Evolutionary conservation across 352 stramenopile species (phyloP).

Genomic region (Phytophthora macrochlamydospora): DNA sequence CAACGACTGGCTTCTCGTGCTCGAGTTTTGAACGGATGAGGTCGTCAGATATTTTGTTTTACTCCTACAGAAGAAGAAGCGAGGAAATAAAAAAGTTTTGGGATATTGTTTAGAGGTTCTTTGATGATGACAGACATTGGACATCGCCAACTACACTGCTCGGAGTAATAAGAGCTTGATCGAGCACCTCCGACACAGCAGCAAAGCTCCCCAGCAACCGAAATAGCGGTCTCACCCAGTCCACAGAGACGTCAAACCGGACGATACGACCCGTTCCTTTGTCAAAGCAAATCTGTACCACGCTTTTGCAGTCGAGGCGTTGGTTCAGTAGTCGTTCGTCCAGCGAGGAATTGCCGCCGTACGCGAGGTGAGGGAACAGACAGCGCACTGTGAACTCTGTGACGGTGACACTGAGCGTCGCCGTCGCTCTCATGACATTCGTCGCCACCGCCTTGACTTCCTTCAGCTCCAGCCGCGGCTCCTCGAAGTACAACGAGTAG

Average conservation of each 20-base stretch:
- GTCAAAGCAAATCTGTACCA: conserved; percentile 14
- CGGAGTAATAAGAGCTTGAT: conserved; percentile 1
- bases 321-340: conserved; percentile 10
- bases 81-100: no score
- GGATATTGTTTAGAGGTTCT: no score
- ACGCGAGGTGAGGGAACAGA: conserved; percentile 16
- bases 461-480: conserved; percentile 14
- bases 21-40: no score
- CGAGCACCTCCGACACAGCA: conserved; percentile 1
- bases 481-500: conserved; percentile 20
- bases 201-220: conserved; percentile 1
- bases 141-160: neutral
- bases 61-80: no score
- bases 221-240: conserved; percentile 7
- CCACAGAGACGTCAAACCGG: conserved; percentile 7
- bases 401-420: conserved; percentile 6
- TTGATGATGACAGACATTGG: no score
- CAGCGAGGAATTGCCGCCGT: neutral
- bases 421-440: conserved; percentile 2
- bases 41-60: no score
- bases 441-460: conserved; percentile 4
- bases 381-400: conserved; percentile 18
- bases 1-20: conserved; percentile 16
- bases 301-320: conserved; percentile 5
- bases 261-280: conserved; percentile 5